Evolutionary conservation across 495 filamentous ascomycete genomes (phyloP), one percentile per base, ranked within the genome.

Genomic region (Aspergillus conjunctus): DNA sequence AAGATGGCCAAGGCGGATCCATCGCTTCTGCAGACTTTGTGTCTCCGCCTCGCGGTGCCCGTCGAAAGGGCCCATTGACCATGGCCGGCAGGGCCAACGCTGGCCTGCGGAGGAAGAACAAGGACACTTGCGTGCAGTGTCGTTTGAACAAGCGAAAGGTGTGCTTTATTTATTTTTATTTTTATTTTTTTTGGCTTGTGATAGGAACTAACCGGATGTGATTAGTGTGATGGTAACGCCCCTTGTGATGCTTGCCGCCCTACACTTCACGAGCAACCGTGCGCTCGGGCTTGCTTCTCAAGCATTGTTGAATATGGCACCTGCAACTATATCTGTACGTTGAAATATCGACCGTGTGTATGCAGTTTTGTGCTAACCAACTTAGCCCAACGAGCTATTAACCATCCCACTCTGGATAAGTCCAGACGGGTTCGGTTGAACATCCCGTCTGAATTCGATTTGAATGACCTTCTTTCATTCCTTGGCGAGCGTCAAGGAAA

Each of bases 301-400:
- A 80, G 71, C 58, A 78, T 82, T 59, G 78, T 82, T n/a, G 77
- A 81, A 64, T 78, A 76, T 52, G 79, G 75, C 56, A 80, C 77
- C 3, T 81, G 77, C 68, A 82, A 82, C 52, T 80, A 80, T 56
- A 76, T 82, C 52, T 82, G 78, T 81, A 68, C 41, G 77, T 63
- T 41, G 12, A 41, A 12, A 12, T 12, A 2, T 21, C 41, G 7
- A 15, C 15, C 11, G n/a, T 17, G 7, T 4, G 11, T 54, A 56
- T 41, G 6, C 31, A 20, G 51, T n/a, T 8, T 30, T 15, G 33
- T 34, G 45, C 41, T 57, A 48, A 72, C 32, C 4, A 6, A 15
- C 45, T 12, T 26, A 81, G 78, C 78, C 49, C 79, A 82, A 79
- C 74, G 73, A 67, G 73, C 76, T 58, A 71, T 79, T 54, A 80